These are phyloP conservation scores for Ustilago xerochloae DNA, from an alignment of 1,284 basidiomycete species.

Conservation along the genomic window DNA sequence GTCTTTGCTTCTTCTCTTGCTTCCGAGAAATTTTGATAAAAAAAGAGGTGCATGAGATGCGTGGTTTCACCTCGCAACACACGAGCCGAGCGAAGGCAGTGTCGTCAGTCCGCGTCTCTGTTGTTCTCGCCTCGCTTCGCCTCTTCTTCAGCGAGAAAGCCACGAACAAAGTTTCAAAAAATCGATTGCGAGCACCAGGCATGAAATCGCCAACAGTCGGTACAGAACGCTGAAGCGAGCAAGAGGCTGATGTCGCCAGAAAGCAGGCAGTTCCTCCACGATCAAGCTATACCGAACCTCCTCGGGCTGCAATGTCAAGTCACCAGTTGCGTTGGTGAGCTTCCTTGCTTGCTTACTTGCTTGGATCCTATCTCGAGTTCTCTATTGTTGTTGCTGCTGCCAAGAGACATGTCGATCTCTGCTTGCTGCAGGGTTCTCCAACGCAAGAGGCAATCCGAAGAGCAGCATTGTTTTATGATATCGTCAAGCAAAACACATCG, in stretches of 20 bases:
- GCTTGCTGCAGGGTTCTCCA: slow-evolving; percentile 1
- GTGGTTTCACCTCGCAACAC: neutral
- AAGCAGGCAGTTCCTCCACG: neutral
- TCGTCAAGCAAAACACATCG: no score
- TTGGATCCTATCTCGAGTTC: neutral
- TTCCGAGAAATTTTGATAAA: neutral
- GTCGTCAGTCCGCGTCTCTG: slow-evolving; percentile 5
- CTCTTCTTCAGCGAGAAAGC: neutral
- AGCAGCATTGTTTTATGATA: no score
- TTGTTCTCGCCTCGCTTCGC: neutral
- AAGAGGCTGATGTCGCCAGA: neutral
- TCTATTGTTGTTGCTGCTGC: neutral
- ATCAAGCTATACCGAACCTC: slow-evolving; percentile 1
- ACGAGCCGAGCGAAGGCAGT: slow-evolving; percentile 15
- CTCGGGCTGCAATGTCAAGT: neutral
- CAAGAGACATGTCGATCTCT: slow-evolving; percentile 5
- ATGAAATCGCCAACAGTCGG: neutral
- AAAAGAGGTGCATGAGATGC: neutral
- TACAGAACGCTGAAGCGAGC: neutral
- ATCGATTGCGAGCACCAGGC: neutral
- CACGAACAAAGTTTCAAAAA: neutral
- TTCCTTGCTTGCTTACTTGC: neutral
- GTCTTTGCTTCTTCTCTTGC: neutral
- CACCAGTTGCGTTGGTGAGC: no score
- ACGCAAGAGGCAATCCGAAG: no score